These are phyloP conservation scores for Keithomyces neogunnii DNA, from an alignment of 2,329 filamentous ascomycete species.

Conservation along the genomic window DNA sequence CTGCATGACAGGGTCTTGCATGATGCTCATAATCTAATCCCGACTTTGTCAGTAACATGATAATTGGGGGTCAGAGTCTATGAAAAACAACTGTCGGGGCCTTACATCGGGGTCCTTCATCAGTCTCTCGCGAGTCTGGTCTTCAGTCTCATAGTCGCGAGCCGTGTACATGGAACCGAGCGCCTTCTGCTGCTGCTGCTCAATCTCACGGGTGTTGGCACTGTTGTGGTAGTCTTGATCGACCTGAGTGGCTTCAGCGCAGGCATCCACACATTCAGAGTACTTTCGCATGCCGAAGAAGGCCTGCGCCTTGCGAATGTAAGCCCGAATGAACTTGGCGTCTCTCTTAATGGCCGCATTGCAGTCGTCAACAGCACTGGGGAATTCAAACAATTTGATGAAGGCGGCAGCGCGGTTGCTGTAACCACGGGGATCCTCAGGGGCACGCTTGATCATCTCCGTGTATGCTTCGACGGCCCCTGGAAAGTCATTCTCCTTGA, in stretches of 20 bases:
- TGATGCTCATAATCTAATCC: constrained; percentile 69
- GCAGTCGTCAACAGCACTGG: constrained; percentile 86
- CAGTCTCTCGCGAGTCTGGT: constrained; percentile 87
- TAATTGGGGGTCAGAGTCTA: background rate
- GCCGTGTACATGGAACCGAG: constrained; percentile 82
- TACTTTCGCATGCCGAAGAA: constrained; percentile 98
- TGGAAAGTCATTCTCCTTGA: constrained; percentile 95
- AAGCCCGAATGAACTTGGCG: constrained; percentile 86
- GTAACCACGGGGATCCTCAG: constrained; percentile 87
- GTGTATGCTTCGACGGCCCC: constrained; percentile 87
- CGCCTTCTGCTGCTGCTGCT: constrained; percentile 89
- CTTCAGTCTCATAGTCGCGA: constrained; percentile 89
- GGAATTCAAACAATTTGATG: constrained; percentile 94
- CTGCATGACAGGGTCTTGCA: constrained; percentile 97
- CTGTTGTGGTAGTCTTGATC: constrained; percentile 61
- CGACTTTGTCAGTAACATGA: background rate
- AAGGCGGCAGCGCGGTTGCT: constrained; percentile 96
- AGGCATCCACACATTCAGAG: constrained; percentile 86
- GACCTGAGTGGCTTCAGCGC: constrained; percentile 68
- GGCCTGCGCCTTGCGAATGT: constrained; percentile 92
- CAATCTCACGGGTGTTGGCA: constrained; percentile 84
- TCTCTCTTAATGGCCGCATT: constrained; percentile 86
- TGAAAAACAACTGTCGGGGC: background rate
- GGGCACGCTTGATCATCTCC: constrained; percentile 95
- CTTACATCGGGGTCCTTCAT: constrained; percentile 83